These are phyloP conservation scores for Setaria viridis DNA, from an alignment of 202 grass and related monocot species.

Conservation along the genomic window DNA sequence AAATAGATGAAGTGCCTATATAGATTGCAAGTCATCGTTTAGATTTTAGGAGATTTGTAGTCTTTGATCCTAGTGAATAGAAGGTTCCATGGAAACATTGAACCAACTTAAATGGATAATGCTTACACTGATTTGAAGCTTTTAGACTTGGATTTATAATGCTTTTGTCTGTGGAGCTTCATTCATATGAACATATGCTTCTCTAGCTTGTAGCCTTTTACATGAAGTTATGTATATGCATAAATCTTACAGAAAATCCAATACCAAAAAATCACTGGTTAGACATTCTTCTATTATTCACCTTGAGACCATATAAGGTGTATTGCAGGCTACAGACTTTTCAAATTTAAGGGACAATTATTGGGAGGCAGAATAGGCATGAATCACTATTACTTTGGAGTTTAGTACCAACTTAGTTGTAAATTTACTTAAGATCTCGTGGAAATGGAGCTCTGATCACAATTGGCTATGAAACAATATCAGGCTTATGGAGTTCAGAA, in stretches of 20 bases:
- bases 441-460: background rate
- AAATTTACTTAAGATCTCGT: background rate
- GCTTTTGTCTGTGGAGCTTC: background rate
- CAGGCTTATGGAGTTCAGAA: no score
- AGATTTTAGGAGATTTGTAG: background rate
- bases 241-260: background rate
- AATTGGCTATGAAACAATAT: background rate
- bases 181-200: background rate
- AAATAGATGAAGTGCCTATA: background rate
- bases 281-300: background rate
- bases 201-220: background rate
- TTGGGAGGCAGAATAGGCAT: background rate
- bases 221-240: background rate
- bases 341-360: background rate
- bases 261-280: background rate
- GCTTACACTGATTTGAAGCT: background rate
- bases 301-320: background rate
- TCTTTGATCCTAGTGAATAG: background rate
- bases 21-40: background rate
- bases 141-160: background rate
- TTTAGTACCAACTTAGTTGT: background rate
- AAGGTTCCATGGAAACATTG: background rate
- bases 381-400: background rate
- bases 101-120: background rate
- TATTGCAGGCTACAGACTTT: background rate